Evolutionary conservation across 768 basidiomycete species (phyloP), one percentile per base, ranked within the genome.

Genomic region (Boletus rufocinnamomeus): DNA sequence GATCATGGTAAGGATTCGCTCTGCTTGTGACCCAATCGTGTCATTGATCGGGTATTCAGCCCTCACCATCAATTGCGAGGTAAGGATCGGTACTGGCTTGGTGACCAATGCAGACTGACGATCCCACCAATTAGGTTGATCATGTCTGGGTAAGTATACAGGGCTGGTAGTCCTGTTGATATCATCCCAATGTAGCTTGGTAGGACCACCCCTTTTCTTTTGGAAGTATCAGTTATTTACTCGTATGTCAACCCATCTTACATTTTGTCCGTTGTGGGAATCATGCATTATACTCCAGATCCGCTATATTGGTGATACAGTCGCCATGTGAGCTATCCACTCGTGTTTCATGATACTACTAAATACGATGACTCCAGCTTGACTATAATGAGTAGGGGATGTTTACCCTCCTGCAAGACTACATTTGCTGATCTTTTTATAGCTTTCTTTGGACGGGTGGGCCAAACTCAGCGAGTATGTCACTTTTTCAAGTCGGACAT

Each of bases 261-360:
- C 21, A n/a, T 21, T 40, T 30, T 21, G 35, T 25, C 5, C 4
- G 23, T 27, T 2, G 23, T 46, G 8, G 21, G 14, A 34, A 32
- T 38, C 7, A 48, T 4, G 27, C 17, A 13, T 10, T 23, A 19
- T n/a, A 3, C 13, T 11, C 23, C 32, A 69, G 67, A 64, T 68
- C 27, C 68, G 68, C 9, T 68, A 67, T 21, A 52, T 67, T 3
- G 67, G 67, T 19, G 54, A 69, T 35, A 52, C 35, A 3, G 30
- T 69, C 34, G 53, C 53, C 27, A 62, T 65, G 67, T 68, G 30
- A 60, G 68, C 48, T 14, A 25, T 11, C 8, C 8, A 28, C 10
- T 3, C 9, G 14, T n/a, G 6, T 54, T 30, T 52, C 6, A 5
- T 14, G 27, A 45, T 7, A 45, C 46, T 16, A 10, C 35, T 52